Conservation (phyloP, 768 basidiomycete species). For the Auricularia cornea region DNA sequence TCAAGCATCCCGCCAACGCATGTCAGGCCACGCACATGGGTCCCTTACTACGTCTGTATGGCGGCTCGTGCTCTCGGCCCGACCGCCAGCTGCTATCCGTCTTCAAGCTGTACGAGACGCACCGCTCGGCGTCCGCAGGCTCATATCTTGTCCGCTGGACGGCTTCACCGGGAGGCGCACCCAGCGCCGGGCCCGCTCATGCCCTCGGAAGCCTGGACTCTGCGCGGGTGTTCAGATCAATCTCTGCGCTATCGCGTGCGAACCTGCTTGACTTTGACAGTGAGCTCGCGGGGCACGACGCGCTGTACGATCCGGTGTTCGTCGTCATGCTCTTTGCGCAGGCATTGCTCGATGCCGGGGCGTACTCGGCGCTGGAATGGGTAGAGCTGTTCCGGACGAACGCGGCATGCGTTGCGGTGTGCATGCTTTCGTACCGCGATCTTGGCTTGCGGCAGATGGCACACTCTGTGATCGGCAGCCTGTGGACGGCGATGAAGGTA, state of each 20-base stretch:
- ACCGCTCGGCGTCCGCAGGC: constrained; percentile 56
- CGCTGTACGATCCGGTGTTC: constrained; percentile 76
- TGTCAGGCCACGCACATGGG: constrained; percentile 80
- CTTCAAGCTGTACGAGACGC: constrained; percentile 68
- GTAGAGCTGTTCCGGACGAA: constrained; percentile 81
- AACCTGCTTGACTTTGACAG: constrained; percentile 30
- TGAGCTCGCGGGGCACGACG: constrained; percentile 25
- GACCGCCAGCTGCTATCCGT: constrained; percentile 67
- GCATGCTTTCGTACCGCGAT: constrained; percentile 62
- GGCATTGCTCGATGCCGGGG: constrained; percentile 51
- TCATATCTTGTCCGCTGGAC: constrained; percentile 60
- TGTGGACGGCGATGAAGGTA: constrained; percentile 60
- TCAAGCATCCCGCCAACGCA: constrained; percentile 69
- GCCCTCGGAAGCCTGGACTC: constrained; percentile 67
- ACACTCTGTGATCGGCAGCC: constrained; percentile 47
- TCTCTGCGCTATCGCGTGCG: constrained; percentile 61
- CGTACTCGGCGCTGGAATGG: constrained; percentile 63
- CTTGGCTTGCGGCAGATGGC: constrained; percentile 51
- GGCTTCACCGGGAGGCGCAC: constrained; percentile 21
- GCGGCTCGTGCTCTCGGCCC: constrained; percentile 55
- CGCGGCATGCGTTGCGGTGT: constrained; percentile 61
- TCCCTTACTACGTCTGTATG: constrained; percentile 66
- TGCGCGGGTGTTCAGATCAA: constrained; percentile 51
- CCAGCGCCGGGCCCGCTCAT: constrained; percentile 47
- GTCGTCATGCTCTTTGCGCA: constrained; percentile 57